A percentile compares a stretch with the other conserved stretches of the same genome.
Evolutionary conservation across 2,329 filamentous ascomycete species (phyloP).

Genomic region (Calonectria hongkongensis): DNA sequence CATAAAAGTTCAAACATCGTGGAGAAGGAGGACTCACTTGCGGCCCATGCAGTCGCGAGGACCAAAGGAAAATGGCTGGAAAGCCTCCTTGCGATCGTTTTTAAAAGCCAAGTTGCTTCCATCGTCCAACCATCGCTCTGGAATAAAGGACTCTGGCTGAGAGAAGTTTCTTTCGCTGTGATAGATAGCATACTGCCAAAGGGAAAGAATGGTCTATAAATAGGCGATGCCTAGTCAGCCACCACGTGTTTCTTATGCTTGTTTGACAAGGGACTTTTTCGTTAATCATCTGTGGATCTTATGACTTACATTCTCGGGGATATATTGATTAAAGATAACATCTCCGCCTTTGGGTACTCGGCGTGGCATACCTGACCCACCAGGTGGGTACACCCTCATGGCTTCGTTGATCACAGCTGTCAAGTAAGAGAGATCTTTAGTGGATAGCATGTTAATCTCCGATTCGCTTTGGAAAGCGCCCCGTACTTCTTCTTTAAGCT

Average conservation of each 20-base stretch:
- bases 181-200: constrained; percentile 20
- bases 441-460: constrained; percentile 1
- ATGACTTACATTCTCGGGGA: constrained; percentile 1
- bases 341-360: constrained; percentile 7
- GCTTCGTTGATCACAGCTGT: constrained; percentile 15
- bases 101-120: neutral
- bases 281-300: neutral
- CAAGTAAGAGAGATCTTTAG: neutral
- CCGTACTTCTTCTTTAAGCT: neutral
- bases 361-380: constrained; percentile 9
- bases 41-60: constrained; percentile 18
- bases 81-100: neutral
- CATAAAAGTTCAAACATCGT: neutral
- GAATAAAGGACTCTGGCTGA: neutral
- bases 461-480: neutral
- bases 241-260: neutral
- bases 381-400: constrained; percentile 5
- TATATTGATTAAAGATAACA: neutral
- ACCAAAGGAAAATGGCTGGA: constrained; percentile 12
- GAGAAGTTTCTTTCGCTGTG: constrained; percentile 13
- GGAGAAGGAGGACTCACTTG: neutral
- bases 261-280: neutral
- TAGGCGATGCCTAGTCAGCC: neutral
- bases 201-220: constrained; percentile 2
- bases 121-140: constrained; percentile 3